Conservation (phyloP, 2,329 filamentous ascomycete species). For the Sarocladium oryzae region DNA sequence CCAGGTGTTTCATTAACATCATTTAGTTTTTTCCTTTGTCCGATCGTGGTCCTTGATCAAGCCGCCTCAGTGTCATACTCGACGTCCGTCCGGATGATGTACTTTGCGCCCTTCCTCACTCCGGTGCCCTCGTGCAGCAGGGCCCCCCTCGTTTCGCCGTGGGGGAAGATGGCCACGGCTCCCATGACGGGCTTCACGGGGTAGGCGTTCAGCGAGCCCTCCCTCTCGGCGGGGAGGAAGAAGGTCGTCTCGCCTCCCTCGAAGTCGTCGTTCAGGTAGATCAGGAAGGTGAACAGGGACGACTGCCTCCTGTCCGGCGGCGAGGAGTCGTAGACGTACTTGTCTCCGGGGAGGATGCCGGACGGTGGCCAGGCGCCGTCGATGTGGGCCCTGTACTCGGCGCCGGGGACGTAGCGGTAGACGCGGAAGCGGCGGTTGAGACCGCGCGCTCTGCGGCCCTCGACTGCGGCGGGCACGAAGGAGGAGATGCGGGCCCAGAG, state of each 20-base stretch:
- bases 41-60: too few relatives aligned
- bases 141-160: constrained; percentile 59
- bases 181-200: constrained; percentile 64
- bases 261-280: constrained; percentile 67
- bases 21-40: too few relatives aligned
- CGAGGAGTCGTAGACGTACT: constrained; percentile 62
- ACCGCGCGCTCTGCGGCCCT: constrained; percentile 52
- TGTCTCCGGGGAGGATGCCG: constrained; percentile 49
- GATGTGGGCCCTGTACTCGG: constrained; percentile 66
- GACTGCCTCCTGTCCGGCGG: constrained; percentile 54
- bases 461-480: constrained; percentile 49
- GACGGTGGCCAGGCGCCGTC: constrained; percentile 69
- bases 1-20: too few relatives aligned
- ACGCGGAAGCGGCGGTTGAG: constrained; percentile 66
- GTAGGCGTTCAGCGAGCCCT: constrained; percentile 64
- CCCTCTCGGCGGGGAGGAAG: constrained; percentile 57
- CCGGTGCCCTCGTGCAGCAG: constrained; percentile 65
- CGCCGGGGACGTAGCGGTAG: constrained; percentile 66
- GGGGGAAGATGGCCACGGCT: constrained; percentile 61
- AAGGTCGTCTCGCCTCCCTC: constrained; percentile 66
- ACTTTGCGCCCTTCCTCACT: constrained; percentile 59
- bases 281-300: constrained; percentile 61
- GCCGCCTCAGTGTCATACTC: constrained; percentile 59
- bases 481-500: constrained; percentile 56
- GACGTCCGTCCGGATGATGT: constrained; percentile 65